These are phyloP conservation scores for Nematocida sp. DNA, from an alignment of 371 early-diverging fungal species.

Conservation along the genomic window DNA sequence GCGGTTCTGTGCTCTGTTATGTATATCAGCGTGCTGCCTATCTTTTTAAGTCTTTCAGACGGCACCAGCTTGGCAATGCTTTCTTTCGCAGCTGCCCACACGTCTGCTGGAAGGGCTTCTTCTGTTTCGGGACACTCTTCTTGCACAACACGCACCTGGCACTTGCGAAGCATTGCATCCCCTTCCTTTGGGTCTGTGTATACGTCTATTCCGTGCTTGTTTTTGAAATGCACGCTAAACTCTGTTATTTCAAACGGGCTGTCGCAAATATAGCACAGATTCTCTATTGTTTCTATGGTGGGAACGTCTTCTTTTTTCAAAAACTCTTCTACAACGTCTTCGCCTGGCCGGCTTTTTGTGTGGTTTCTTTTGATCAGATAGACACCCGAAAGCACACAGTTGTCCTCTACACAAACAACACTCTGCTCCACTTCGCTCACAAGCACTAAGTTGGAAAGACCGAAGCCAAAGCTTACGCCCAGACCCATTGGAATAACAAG, in stretches of 20 bases:
- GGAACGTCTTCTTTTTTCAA: conserved; percentile 45
- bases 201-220: conserved; percentile 45
- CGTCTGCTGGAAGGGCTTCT: neutral
- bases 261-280: conserved; percentile 54
- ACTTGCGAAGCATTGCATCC: conserved; percentile 17
- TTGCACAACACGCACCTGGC: neutral
- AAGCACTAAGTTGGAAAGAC: conserved; percentile 36
- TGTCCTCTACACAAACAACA: conserved; percentile 53
- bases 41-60: conserved; percentile 25
- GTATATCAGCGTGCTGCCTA: conserved; percentile 16
- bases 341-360: conserved; percentile 34
- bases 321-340: conserved; percentile 63
- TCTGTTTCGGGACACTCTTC: neutral
- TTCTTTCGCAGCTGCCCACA: neutral
- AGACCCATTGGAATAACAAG: conserved; percentile 57
- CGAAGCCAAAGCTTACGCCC: conserved; percentile 32
- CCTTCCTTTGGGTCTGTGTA: conserved; percentile 36
- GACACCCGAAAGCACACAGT: conserved; percentile 48
- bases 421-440: conserved; percentile 37
- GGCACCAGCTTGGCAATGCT: neutral
- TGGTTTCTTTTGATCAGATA: neutral
- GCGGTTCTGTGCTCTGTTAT: conserved; percentile 7
- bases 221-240: conserved; percentile 51
- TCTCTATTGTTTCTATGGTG: neutral
- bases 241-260: conserved; percentile 42